Base-by-base conservation (phyloP, 2,329 filamentous ascomycete species). In the Aspergillaceae sp. region DNA sequence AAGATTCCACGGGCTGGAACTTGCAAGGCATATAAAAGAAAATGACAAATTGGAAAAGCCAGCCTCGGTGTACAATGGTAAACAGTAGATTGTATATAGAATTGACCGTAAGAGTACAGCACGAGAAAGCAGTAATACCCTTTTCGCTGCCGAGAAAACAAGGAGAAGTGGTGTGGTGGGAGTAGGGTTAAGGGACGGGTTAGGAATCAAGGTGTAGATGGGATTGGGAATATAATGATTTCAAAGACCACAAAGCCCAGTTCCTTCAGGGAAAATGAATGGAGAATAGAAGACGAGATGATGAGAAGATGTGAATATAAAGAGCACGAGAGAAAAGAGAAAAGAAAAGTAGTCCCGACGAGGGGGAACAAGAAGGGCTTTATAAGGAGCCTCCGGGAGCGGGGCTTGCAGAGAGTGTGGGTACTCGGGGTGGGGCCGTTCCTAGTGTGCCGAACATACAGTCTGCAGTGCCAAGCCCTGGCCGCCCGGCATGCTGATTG, bases 1-100 rank as follows among this genome's bases (percentile, higher is more conserved):
- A 51, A 50, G 52, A 51, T 54, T 37, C 51, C 52, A 53, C 45
- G 50, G 49, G 37, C 36, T 48, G 44, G 50, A 27, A 49, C 46
- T 49, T 51, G 51, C 28, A 49, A 47, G 44, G 43, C 46, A 47
- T 47, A 43, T 43, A 47, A 48, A 34, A 41, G 47, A 40, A 42
- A 48, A 45, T 38, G 46, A 48, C 19, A 43, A 48, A n/a, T n/a
- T n/a, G 37, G 38, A 45, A 38, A 42, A 43, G 35, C 44, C 41
- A 43, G 45, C 42, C 48, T 51, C 46, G 45, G 9, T 43, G 42
- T 41, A 42, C 30, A 29, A 33, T 40, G 30, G 44, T 41, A 42
- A 35, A 29, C 11, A 33, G 29, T 27, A 35, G 46, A 50, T 38
- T 46, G 48, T 45, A 47, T 50, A 29, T 46, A 28, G 26, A 37